phyloP scores from a whole-genome alignment of 768 basidiomycete genomes.

The Filobasidium floriforme region DNA sequence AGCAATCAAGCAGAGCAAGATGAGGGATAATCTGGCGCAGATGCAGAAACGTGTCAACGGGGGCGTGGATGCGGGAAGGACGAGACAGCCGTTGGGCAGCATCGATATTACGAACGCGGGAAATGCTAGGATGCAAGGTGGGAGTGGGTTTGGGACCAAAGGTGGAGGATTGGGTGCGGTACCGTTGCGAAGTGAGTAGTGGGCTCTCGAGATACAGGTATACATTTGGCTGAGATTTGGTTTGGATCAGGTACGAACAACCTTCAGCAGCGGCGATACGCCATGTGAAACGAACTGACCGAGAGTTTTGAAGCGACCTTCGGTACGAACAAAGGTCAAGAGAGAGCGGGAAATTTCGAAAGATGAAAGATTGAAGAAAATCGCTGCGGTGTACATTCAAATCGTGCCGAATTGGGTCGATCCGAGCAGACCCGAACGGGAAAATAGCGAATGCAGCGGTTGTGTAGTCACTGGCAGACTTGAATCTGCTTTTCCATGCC shows the following conservation, averaged over 20 bases:
- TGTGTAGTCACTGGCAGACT: too few relatives aligned
- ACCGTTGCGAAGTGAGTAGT: background rate
- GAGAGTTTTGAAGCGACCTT: too few relatives aligned
- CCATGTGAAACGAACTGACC: too few relatives aligned
- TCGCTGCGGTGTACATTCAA: too few relatives aligned
- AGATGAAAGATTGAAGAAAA: too few relatives aligned
- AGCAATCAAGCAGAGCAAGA: background rate
- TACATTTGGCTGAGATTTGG: background rate
- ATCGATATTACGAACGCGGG: background rate
- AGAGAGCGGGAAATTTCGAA: too few relatives aligned
- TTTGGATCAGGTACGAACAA: background rate
- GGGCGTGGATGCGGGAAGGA: background rate
- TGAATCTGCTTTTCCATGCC: too few relatives aligned
- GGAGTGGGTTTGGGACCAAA: background rate
- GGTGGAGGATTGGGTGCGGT: background rate
- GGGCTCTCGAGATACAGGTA: background rate
- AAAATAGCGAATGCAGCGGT: too few relatives aligned
- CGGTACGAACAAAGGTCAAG: too few relatives aligned
- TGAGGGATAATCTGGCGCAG: background rate
- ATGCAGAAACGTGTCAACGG: background rate
- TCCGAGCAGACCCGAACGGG: too few relatives aligned
- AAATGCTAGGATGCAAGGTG: background rate
- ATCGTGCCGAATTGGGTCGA: too few relatives aligned
- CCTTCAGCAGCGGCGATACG: constrained; percentile 2
- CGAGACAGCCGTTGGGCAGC: background rate